phyloP scores from a whole-genome alignment of 2,329 filamentous ascomycete genomes.

The Emergomyces orientalis region DNA sequence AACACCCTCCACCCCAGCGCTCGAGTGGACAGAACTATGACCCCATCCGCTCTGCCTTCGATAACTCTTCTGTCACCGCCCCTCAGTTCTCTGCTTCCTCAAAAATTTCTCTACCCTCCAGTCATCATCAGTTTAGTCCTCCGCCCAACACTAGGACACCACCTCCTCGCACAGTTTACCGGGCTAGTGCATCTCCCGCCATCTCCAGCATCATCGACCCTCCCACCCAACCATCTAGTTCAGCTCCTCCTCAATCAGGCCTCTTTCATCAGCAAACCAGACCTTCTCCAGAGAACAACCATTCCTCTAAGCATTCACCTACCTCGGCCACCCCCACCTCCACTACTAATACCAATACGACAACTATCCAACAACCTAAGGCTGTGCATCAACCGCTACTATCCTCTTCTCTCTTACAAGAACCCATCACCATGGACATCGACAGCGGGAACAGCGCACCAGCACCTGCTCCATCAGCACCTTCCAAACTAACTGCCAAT shows the following conservation, averaged over 20 bases:
- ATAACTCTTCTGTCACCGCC: constrained; percentile 30
- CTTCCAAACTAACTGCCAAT: constrained; percentile 19
- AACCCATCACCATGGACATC: constrained; percentile 28
- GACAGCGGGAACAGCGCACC: constrained; percentile 18
- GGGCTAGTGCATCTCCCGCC: constrained; percentile 81
- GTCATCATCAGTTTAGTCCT: constrained; percentile 33
- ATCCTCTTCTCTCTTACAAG: constrained; percentile 13
- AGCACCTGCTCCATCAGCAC: constrained; percentile 10
- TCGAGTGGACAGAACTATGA: constrained; percentile 80
- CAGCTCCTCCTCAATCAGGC: constrained; percentile 21
- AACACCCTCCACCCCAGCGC: constrained; percentile 35
- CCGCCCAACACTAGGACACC: constrained; percentile 40
- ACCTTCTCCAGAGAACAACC: constrained; percentile 8
- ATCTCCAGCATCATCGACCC: constrained; percentile 85
- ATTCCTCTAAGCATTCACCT: constrained; percentile 18
- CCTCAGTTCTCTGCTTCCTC: constrained; percentile 29
- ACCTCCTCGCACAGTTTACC: constrained; percentile 46
- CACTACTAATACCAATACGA: constrained; percentile 6
- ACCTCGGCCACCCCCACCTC: constrained; percentile 9
- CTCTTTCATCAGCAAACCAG: constrained; percentile 1
- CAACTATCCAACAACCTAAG: constrained; percentile 16
- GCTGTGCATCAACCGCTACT: neutral
- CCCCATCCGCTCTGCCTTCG: constrained; percentile 67
- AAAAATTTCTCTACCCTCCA: constrained; percentile 33
- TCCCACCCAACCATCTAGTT: constrained; percentile 34